Percentiles rank a stretch among this genome's conserved stretches.
phyloP scores from a whole-genome alignment of 1,139 yeast species.

The Spathaspora jeffriesii region DNA sequence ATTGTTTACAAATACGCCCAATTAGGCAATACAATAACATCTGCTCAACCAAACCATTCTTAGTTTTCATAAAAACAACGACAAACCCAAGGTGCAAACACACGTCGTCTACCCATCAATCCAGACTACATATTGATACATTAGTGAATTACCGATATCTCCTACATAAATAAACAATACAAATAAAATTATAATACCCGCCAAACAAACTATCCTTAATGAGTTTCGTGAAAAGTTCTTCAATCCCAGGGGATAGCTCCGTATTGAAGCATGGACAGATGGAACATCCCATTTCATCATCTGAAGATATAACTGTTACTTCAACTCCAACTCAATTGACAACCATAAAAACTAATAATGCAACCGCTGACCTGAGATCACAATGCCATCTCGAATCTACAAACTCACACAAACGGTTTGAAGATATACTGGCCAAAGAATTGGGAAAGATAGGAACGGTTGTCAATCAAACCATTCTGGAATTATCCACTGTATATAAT shows the following conservation, averaged over 20 bases:
- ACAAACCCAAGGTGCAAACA: background rate
- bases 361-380: background rate
- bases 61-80: background rate
- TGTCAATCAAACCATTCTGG: constrained; percentile 35
- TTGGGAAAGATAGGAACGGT: constrained; percentile 26
- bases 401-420: background rate
- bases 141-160: background rate
- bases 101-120: background rate
- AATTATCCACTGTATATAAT: constrained; percentile 31
- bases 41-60: background rate
- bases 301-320: background rate
- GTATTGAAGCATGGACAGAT: background rate
- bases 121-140: background rate
- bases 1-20: background rate
- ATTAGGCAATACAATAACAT: background rate
- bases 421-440: constrained; percentile 13
- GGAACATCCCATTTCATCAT: background rate
- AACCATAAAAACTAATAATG: background rate
- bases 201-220: background rate
- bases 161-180: background rate
- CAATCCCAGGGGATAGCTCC: background rate
- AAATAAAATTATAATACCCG: background rate
- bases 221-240: background rate
- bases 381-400: background rate
- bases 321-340: background rate